Evolutionary conservation across 306 rosid genomes (phyloP), one percentile per base, ranked within the genome.

Genomic region (Inga laurina): DNA sequence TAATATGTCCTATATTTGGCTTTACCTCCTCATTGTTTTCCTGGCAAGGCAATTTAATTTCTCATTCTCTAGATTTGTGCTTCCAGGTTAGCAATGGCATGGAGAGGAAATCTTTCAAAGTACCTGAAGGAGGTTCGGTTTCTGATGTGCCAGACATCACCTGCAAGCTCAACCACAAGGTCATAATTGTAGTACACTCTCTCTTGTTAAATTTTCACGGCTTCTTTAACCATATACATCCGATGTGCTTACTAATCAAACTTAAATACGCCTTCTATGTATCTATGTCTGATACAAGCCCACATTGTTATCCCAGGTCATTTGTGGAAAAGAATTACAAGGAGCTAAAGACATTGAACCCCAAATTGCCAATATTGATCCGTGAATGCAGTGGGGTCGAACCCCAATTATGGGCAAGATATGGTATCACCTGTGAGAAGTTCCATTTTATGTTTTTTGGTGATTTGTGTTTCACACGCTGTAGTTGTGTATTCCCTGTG

Each of bases 341-440:
- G 90, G 97, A 92, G 49, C 92, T 96, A 15, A 96, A 94, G 87
- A 86, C 91, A 32, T 83, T 87, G 89, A 97, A 97, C 83, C 98
- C 99, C 43, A 94, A 85, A 79, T 83, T 97, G 24, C 98, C 99
- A 49, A 94, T 97, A 82, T 85, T 94, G 93, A 92, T 94, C 71
- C 98, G 99, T 37, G 99, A 96, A 82, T 82, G 94, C 95, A 81
- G 93, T 54, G 99, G 98, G 83, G 80, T 88, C 48, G 90, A 91
- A 68, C 97, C 98, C 37, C 99, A 94, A 80, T 79, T 97, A 52
- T 97, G 99, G 99, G 98, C 99, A 71, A 89, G 99, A 92, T 96
- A 89, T 79, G 98, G 99, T 94, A 92, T 85, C 57, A 45, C 35
- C 78, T 24, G 37, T 83, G 83, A 77, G 30, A 75, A 57, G 24